These are phyloP conservation scores for Lasiodiplodia sp. DNA, from an alignment of 2,329 filamentous ascomycete species.

Conservation along the genomic window DNA sequence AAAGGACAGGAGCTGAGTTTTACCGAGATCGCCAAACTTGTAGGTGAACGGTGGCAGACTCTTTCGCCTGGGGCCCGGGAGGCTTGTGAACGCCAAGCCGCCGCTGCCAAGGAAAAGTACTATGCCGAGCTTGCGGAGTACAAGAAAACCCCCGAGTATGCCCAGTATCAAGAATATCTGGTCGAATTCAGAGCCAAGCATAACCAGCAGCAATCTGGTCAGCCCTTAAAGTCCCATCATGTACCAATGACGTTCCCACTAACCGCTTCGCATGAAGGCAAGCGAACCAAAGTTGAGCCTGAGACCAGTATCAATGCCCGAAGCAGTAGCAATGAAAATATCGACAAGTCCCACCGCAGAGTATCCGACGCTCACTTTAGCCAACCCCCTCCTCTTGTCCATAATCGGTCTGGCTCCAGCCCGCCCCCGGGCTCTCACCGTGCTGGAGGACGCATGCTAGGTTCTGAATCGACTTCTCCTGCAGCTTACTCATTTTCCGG, in stretches of 20 bases:
- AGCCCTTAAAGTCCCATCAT: constrained; percentile 24
- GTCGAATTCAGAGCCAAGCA: constrained; percentile 81
- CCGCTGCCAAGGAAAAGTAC: constrained; percentile 77
- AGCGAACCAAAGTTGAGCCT: constrained; percentile 52
- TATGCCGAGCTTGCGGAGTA: constrained; percentile 76
- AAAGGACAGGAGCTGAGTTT: constrained; percentile 80
- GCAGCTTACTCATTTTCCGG: constrained; percentile 40
- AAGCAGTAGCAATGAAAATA: constrained; percentile 42
- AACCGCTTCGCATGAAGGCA: constrained; percentile 44
- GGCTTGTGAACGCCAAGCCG: constrained; percentile 74
- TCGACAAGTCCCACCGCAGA: constrained; percentile 40
- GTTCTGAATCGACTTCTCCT: constrained; percentile 46
- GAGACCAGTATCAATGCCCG: constrained; percentile 45
- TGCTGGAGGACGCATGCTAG: constrained; percentile 38
- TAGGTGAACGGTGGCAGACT: constrained; percentile 83
- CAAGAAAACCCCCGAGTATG: constrained; percentile 76
- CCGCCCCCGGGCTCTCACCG: constrained; percentile 40
- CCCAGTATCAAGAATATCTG: constrained; percentile 74
- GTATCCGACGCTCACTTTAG: constrained; percentile 41
- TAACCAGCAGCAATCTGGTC: constrained; percentile 46
- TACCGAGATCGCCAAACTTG: constrained; percentile 82
- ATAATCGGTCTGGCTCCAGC: constrained; percentile 39
- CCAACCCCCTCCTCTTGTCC: constrained; percentile 29
- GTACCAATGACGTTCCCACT: neutral
- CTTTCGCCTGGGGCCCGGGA: constrained; percentile 72